Conservation (phyloP, 768 basidiomycete genomes). For the Pluteus cervinus region DNA sequence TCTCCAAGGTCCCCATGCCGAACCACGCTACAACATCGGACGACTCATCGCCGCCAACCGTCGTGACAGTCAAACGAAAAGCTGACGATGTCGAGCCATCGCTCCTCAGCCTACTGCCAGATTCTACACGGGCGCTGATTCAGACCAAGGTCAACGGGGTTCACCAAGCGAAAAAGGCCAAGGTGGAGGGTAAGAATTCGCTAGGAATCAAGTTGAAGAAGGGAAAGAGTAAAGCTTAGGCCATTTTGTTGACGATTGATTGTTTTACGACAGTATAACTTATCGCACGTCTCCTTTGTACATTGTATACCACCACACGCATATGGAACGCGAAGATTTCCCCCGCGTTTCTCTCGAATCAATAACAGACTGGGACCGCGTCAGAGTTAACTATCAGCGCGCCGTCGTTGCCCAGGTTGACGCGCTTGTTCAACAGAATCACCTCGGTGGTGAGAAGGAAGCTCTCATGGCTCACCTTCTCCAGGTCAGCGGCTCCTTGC, state of each 20-base stretch:
- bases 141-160: conserved; percentile 36
- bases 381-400: conserved; percentile 46
- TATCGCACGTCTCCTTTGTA: no score
- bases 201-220: conserved; percentile 76
- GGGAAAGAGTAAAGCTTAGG: conserved; percentile 15
- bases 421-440: conserved; percentile 34
- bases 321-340: conserved; percentile 38
- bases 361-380: conserved; percentile 59
- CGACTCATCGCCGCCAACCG: conserved; percentile 12
- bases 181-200: conserved; percentile 51
- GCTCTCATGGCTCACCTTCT: conserved; percentile 43
- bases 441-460: conserved; percentile 36
- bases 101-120: conserved; percentile 61
- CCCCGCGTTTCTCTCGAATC: conserved; percentile 58
- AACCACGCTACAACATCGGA: conserved; percentile 13
- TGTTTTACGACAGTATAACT: conserved; percentile 2
- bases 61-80: conserved; percentile 81
- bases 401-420: conserved; percentile 42
- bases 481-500: conserved; percentile 28
- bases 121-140: conserved; percentile 56
- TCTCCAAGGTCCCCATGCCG: conserved; percentile 62
- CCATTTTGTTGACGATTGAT: background rate
- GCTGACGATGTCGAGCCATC: conserved; percentile 76
- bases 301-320: background rate
- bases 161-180: conserved; percentile 52